Percentiles rank a stretch among this genome's conserved stretches.
Evolutionary conservation across 768 basidiomycete species (phyloP).

Genomic region (Macrolepiota albuminosa): DNA sequence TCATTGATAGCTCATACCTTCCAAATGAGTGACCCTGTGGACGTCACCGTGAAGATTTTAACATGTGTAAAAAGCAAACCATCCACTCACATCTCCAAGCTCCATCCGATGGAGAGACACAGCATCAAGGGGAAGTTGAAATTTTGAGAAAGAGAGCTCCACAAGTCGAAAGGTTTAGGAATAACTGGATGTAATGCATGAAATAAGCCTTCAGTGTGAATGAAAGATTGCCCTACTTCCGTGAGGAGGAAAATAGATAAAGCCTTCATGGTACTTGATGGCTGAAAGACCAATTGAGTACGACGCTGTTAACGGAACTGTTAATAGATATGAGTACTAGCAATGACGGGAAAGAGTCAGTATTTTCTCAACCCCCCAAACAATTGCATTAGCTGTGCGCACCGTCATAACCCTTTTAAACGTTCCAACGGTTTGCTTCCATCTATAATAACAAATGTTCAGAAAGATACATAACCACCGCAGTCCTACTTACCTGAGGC

Average conservation of each 20-base stretch:
- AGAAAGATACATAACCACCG: background rate
- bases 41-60: background rate
- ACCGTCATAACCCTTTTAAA: constrained; percentile 65
- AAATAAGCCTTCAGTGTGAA: background rate
- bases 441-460: constrained; percentile 33
- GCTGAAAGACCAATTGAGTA: constrained; percentile 60
- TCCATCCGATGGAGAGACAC: constrained; percentile 63
- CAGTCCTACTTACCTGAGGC: constrained; percentile 46
- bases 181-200: constrained; percentile 37
- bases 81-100: constrained; percentile 62
- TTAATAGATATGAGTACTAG: constrained; percentile 69
- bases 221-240: constrained; percentile 39
- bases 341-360: background rate
- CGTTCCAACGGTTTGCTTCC: constrained; percentile 65
- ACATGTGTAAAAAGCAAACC: background rate
- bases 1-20: constrained; percentile 44
- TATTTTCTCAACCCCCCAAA: background rate
- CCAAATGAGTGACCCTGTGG: constrained; percentile 69
- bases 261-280: constrained; percentile 77
- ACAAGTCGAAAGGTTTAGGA: constrained; percentile 58
- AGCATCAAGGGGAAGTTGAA: constrained; percentile 66
- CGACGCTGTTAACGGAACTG: constrained; percentile 51
- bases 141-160: constrained; percentile 40
- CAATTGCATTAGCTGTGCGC: background rate
- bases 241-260: constrained; percentile 32